phyloP scores from a whole-genome alignment of 1,284 basidiomycete genomes.

The Somion occarium region DNA sequence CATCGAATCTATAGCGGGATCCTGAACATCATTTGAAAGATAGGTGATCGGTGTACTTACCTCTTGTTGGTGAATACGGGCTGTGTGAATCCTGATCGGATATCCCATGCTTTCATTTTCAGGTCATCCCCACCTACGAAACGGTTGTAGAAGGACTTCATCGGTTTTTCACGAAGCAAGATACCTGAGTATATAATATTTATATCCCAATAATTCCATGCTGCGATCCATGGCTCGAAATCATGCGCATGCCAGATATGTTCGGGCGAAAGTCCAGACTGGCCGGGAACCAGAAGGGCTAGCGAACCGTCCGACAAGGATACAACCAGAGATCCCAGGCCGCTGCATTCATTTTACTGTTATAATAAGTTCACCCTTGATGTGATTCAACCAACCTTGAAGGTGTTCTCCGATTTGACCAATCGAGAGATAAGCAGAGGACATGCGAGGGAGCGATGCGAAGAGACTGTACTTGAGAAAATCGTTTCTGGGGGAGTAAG shows the following conservation, averaged over 20 bases:
- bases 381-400: conserved; percentile 21
- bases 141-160: neutral
- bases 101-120: conserved; percentile 89
- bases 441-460: conserved; percentile 52
- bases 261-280: conserved; percentile 39
- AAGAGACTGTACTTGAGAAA: conserved; percentile 47
- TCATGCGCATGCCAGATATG: conserved; percentile 86
- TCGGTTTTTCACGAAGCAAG: conserved; percentile 9
- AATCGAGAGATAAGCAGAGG: conserved; percentile 85
- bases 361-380: too few species aligned
- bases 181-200: conserved; percentile 82
- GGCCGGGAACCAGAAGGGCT: conserved; percentile 49
- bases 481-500: conserved; percentile 32
- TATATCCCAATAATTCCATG: conserved; percentile 84
- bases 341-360: too few species aligned
- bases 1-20: conserved; percentile 68
- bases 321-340: conserved; percentile 57
- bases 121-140: conserved; percentile 90
- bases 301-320: conserved; percentile 80
- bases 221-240: conserved; percentile 91
- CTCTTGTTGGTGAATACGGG: conserved; percentile 74
- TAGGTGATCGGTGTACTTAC: too few species aligned
- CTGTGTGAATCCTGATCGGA: conserved; percentile 55
- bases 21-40: conserved; percentile 1
- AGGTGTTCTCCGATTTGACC: conserved; percentile 62